Percentiles rank a stretch among this genome's conserved stretches.
phyloP scores from a whole-genome alignment of 768 basidiomycete genomes.

The Mycena pura region DNA sequence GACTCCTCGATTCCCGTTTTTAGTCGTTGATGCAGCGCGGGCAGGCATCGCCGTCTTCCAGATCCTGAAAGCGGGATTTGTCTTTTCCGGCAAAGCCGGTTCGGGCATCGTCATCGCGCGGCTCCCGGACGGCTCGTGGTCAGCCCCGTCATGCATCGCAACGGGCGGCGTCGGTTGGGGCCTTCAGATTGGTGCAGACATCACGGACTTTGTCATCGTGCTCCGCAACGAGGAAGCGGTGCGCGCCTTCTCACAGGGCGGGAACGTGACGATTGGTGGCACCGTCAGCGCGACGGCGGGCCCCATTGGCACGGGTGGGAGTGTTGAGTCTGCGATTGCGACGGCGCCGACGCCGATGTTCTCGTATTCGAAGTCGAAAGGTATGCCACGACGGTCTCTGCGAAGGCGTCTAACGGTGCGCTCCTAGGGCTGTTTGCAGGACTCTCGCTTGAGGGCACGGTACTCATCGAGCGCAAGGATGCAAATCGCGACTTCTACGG shows the following conservation, averaged over 20 bases:
- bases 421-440: slow-evolving; percentile 91
- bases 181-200: slow-evolving; percentile 94
- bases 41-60: slow-evolving; percentile 12
- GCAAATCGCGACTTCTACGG: slow-evolving; percentile 98
- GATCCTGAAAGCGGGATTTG: slow-evolving; percentile 19
- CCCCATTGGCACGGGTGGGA: slow-evolving; percentile 93
- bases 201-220: slow-evolving; percentile 95
- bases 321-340: slow-evolving; percentile 84
- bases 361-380: slow-evolving; percentile 94
- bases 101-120: slow-evolving; percentile 19
- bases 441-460: slow-evolving; percentile 92
- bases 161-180: slow-evolving; percentile 96
- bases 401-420: background rate
- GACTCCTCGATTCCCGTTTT: too few relatives aligned
- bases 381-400: slow-evolving; percentile 45
- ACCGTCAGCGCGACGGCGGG: slow-evolving; percentile 86
- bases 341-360: slow-evolving; percentile 94
- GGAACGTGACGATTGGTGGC: slow-evolving; percentile 96
- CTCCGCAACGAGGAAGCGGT: slow-evolving; percentile 97
- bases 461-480: slow-evolving; percentile 93
- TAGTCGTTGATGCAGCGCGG: background rate
- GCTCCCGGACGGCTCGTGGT: slow-evolving; percentile 81
- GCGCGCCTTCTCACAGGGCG: slow-evolving; percentile 92
- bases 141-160: slow-evolving; percentile 95
- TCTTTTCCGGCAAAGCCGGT: slow-evolving; percentile 43